Base-by-base conservation (phyloP, 495 filamentous ascomycete species). In the Usnea hakonensis region DNA sequence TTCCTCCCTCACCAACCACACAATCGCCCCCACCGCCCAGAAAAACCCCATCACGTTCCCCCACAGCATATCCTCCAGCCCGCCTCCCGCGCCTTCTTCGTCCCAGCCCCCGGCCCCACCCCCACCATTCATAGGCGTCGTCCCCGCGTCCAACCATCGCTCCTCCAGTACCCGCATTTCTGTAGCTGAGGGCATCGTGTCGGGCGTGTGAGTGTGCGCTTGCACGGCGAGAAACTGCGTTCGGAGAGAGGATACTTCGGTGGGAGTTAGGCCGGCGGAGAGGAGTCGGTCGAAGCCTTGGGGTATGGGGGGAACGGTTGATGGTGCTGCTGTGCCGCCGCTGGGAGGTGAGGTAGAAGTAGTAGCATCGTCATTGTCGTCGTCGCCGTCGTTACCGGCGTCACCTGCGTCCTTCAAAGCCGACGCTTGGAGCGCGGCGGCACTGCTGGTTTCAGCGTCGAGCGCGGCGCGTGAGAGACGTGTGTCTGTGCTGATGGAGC, bases 41-140 rank as follows among this genome's bases (percentile, higher is more conserved):
- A 98, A 87, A 75, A 96, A 97, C 26, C 94, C 94, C 69, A 91
- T 90, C 32, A 94, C 74, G 68, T 88, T 90, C 2, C 92, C 94
- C 76, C 84, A 88, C 66, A 97, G 80, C 81, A 96, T 84, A 72
- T 95, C 89, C 73, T 95, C 92, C 44, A 94, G 79, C 6, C 77
- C 81, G 1, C 76, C 78, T 50, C 79, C 72, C 37, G 75, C 79
- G 8, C 73, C 77, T 58, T 77, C 80, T 48, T 87, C 85, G 58
- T 78, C 82, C n/a, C 77, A 77, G 33, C 74, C 74, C 13, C 71
- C 77, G 21, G 64, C 71, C 5, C 72, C 78, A 5, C 68, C 79
- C 36, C 69, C 70, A 32, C 60, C 68, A 28, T 78, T 73, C 16
- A 41, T 14, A 13, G 72, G 66, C 32, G 77, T 69, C 32, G 77